Evolutionary conservation across 306 rosid species (phyloP).

Genomic region (Rosa persica): DNA sequence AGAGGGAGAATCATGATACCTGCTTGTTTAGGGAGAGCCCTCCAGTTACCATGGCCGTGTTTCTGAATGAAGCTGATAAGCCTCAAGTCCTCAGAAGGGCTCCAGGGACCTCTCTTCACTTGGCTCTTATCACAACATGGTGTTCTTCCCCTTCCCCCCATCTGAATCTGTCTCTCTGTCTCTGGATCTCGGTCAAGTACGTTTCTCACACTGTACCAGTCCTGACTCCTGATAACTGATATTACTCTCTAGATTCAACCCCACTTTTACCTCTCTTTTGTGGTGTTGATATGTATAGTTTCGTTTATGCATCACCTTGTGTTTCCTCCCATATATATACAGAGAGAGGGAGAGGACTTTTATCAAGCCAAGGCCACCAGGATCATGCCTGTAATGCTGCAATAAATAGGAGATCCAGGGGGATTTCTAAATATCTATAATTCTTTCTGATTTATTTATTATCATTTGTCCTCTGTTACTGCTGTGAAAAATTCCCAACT

Average conservation of each 20-base stretch:
- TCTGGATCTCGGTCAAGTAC: background rate
- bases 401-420: slow-evolving; percentile 51
- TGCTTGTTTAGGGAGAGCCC: slow-evolving; percentile 92
- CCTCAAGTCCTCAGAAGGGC: slow-evolving; percentile 76
- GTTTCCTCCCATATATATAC: background rate
- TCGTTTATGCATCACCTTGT: background rate
- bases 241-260: background rate
- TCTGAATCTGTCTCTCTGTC: slow-evolving; percentile 18
- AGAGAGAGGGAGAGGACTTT: background rate
- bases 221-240: background rate
- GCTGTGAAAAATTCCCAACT: background rate
- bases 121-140: slow-evolving; percentile 86
- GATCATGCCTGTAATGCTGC: slow-evolving; percentile 54
- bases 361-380: slow-evolving; percentile 37
- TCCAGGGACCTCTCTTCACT: slow-evolving; percentile 99
- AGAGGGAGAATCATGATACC: slow-evolving; percentile 35
- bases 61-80: slow-evolving; percentile 84
- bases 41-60: slow-evolving; percentile 95
- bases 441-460: slow-evolving; percentile 12
- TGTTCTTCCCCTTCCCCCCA: slow-evolving; percentile 98
- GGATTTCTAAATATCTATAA: slow-evolving; percentile 23
- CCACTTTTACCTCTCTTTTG: background rate
- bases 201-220: background rate
- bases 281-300: background rate
- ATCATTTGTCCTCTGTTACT: background rate